Evolutionary conservation across 1,284 basidiomycete genomes (phyloP), one percentile per base, ranked within the genome.

Genomic region (Golubevia pallescens): DNA sequence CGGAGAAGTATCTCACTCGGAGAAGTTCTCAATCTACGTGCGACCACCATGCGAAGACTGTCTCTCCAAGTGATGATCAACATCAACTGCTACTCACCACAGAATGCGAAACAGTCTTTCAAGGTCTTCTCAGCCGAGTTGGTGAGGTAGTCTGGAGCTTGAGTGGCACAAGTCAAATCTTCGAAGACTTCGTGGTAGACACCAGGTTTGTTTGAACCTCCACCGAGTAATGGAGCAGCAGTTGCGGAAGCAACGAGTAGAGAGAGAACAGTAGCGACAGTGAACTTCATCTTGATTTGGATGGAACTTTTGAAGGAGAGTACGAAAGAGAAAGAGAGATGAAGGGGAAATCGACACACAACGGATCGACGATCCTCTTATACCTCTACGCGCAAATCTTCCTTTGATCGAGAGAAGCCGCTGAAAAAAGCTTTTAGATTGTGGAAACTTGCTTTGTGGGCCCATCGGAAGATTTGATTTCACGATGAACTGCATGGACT

Each of bases 241-340:
- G 32, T 13, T 10, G 23, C 23, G 23, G 32, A 7, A 24, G 23
- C 23, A 10, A 57, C 55, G 32, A 57, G 13, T 24, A 24, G 55
- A 57, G n/a, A 19, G n/a, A 16, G 10, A 14, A n/a, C 10, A 34
- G n/a, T 13, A 24, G 32, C 55, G 13, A 34, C 23, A 14, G 23
- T 34, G 55, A 57, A 34, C 32, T 34, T 34, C 32, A 34, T 57
- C 13, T 57, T 54, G 53, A 20, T 54, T 54, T 54, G 19, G 53
- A 54, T 54, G 19, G 21, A 19, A 54, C 53, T 24, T 57, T 57
- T 57, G 23, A 24, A 16, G 10, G 14, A 34, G 55, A 57, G n/a
- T 57, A 57, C n/a, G 10, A 13, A 1, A 1, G 55, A 24, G 23
- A n/a, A 24, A 14, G 5, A 24, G 55, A 24, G 23, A 34, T 34